A percentile compares a stretch with the other conserved stretches of the same genome.
phyloP scores from a whole-genome alignment of 1,284 basidiomycete species.

The Rhodotorula sp. region DNA sequence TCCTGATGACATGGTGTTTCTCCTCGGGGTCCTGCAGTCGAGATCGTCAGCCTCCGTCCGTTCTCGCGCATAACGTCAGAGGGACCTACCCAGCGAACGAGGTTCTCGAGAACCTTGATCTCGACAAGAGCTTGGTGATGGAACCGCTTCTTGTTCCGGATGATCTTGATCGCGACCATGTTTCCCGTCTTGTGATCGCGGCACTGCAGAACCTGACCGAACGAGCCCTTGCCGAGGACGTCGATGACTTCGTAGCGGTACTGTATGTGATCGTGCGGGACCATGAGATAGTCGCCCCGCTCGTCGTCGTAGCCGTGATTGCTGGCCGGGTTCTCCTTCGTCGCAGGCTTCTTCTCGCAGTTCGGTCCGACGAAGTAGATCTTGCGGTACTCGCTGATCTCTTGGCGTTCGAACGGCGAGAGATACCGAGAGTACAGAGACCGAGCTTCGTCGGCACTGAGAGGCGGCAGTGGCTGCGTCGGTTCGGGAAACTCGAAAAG shows the following conservation, averaged over 20 bases:
- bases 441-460: constrained; percentile 61
- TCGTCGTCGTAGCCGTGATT: constrained; percentile 99
- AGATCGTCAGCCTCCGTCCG: not conserved
- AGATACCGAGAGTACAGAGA: constrained; percentile 52
- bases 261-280: constrained; percentile 87
- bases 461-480: constrained; percentile 65
- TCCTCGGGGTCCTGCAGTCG: constrained; percentile 82
- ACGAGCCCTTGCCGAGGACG: constrained; percentile 94
- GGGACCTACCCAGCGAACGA: constrained; percentile 85
- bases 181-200: constrained; percentile 95
- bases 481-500: constrained; percentile 92
- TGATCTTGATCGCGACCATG: constrained; percentile 98
- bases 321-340: constrained; percentile 69
- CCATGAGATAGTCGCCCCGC: constrained; percentile 91
- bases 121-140: constrained; percentile 98
- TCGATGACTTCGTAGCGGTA: constrained; percentile 94
- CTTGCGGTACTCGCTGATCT: constrained; percentile 81
- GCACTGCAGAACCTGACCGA: constrained; percentile 95
- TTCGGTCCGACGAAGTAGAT: constrained; percentile 82
- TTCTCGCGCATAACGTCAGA: not conserved
- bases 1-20: constrained; percentile 95
- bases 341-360: constrained; percentile 77
- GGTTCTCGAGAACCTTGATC: constrained; percentile 95
- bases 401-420: constrained; percentile 74
- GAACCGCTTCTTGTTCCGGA: constrained; percentile 98